Evolutionary conservation across 2,329 filamentous ascomycete species (phyloP).

Genomic region (Monosporascus cannonballus): DNA sequence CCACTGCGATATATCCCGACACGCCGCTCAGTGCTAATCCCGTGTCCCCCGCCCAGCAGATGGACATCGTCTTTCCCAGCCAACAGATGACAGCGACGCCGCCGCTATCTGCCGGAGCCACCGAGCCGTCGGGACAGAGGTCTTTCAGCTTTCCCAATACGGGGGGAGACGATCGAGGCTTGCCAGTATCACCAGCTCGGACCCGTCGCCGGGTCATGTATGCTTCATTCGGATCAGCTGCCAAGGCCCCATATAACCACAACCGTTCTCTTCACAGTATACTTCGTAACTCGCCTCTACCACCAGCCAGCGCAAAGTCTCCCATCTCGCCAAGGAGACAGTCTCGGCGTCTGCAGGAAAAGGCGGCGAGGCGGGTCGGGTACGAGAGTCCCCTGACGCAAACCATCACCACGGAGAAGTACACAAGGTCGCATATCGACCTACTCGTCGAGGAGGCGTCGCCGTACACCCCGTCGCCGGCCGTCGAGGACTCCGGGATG

Average conservation of each 20-base stretch:
- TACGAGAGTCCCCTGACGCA: constrained; percentile 59
- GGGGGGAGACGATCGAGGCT: constrained; percentile 21
- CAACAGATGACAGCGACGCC: constrained; percentile 52
- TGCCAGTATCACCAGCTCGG: constrained; percentile 29
- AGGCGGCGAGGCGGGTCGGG: constrained; percentile 49
- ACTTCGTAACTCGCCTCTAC: constrained; percentile 59
- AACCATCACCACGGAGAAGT: constrained; percentile 57
- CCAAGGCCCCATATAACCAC: constrained; percentile 50
- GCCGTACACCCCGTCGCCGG: constrained; percentile 35
- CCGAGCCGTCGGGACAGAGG: constrained; percentile 34
- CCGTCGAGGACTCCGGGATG: constrained; percentile 31
- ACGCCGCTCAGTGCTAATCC: constrained; percentile 48
- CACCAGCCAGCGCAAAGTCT: constrained; percentile 42
- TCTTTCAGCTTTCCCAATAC: constrained; percentile 41
- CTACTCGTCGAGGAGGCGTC: constrained; percentile 53
- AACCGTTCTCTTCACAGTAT: constrained; percentile 56
- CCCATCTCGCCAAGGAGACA: constrained; percentile 48
- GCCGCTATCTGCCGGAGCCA: constrained; percentile 47
- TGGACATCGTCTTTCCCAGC: constrained; percentile 45
- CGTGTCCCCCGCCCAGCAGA: constrained; percentile 38
- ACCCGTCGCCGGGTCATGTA: constrained; percentile 32
- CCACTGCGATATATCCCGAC: constrained; percentile 41
- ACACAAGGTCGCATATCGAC: constrained; percentile 58
- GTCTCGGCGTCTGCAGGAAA: constrained; percentile 49
- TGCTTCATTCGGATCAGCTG: constrained; percentile 16